Conservation (phyloP, 1,284 basidiomycete genomes). For the Tilletia setariae region DNA sequence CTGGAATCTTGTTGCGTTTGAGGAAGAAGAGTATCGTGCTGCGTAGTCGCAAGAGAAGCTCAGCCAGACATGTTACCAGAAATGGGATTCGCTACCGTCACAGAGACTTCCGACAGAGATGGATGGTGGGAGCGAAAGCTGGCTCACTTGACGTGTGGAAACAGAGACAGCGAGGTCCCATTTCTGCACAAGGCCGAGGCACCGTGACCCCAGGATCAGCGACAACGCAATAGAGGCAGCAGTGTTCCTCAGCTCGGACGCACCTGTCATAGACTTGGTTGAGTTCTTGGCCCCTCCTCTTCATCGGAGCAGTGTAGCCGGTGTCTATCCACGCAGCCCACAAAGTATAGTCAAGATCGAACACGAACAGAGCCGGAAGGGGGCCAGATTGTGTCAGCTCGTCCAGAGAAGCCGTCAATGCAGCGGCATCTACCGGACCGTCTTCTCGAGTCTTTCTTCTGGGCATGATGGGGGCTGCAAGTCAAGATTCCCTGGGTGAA, state of each 20-base stretch:
- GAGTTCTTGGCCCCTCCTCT: background rate
- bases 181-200: background rate
- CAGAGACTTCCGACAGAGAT: too few species aligned
- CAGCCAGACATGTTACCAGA: background rate
- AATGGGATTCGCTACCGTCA: background rate
- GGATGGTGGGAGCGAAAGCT: too few species aligned
- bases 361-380: background rate
- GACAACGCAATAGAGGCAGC: too few species aligned
- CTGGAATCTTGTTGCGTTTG: background rate
- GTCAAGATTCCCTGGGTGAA: too few species aligned
- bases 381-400: slow-evolving; percentile 3
- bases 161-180: slow-evolving; percentile 2
- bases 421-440: background rate
- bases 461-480: background rate
- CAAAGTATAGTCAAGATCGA: slow-evolving; percentile 6
- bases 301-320: background rate
- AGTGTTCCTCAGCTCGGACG: too few species aligned
- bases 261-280: slow-evolving; percentile 9
- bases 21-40: slow-evolving; percentile 6
- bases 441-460: background rate
- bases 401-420: background rate
- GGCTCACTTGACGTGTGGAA: slow-evolving; percentile 4
- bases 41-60: background rate
- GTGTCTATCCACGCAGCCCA: slow-evolving; percentile 3
- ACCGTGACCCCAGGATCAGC: too few species aligned